phyloP scores from a whole-genome alignment of 1,139 yeast species.

The Kluyveromyces sp. region DNA sequence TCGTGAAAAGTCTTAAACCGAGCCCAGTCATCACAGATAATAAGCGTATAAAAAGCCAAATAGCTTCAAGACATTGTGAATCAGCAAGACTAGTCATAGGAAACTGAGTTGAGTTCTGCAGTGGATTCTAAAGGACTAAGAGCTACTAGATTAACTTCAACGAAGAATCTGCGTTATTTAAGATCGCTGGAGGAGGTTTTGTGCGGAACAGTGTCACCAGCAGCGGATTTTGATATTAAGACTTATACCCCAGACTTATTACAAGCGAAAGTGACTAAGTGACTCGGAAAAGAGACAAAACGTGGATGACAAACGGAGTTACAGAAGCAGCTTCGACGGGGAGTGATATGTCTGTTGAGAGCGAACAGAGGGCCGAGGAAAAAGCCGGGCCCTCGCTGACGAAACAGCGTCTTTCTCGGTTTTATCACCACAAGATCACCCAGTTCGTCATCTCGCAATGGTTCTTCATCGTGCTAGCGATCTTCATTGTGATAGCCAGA shows the following conservation, averaged over 20 bases:
- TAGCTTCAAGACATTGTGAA: no score
- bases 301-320: not conserved
- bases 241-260: not conserved
- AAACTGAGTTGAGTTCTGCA: no score
- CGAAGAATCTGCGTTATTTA: no score
- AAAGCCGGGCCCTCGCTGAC: not conserved
- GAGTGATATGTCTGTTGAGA: not conserved
- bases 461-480: conserved; percentile 69
- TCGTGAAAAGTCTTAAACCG: no score
- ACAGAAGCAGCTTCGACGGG: not conserved
- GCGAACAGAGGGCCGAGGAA: not conserved
- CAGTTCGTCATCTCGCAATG: conserved; percentile 38
- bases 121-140: no score
- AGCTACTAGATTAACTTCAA: no score
- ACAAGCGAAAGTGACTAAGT: not conserved
- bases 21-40: no score
- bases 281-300: not conserved
- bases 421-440: conserved; percentile 4
- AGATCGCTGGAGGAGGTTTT: no score
- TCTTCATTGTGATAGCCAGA: conserved; percentile 66
- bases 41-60: no score
- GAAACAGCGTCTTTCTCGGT: not conserved
- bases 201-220: not conserved
- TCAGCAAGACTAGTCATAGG: no score
- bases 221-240: not conserved